Conservation (phyloP, 2,329 filamentous ascomycete species). For the Emmonsia crescens region DNA sequence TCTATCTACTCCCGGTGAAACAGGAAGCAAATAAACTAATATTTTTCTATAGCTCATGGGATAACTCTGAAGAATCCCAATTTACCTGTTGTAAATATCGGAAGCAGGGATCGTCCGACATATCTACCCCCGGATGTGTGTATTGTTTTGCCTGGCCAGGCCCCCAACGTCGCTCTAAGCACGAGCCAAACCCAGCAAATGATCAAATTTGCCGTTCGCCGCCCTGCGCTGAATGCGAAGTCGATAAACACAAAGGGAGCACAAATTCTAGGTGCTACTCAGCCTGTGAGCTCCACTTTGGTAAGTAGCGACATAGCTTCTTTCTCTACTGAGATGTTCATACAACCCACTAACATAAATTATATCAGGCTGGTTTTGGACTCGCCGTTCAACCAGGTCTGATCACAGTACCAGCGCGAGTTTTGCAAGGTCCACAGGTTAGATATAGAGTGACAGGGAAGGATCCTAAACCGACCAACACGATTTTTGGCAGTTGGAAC, state of each 20-base stretch:
- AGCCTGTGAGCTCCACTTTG: constrained; percentile 32
- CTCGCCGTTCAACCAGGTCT: constrained; percentile 45
- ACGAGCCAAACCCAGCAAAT: constrained; percentile 54
- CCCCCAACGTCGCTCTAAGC: constrained; percentile 48
- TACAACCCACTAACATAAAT: too few relatives aligned
- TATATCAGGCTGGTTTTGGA: constrained; percentile 4
- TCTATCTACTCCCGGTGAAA: not conserved
- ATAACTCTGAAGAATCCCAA: constrained; percentile 27
- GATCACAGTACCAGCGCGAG: constrained; percentile 60
- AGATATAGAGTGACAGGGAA: constrained; percentile 39
- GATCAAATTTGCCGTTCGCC: constrained; percentile 61
- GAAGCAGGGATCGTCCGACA: constrained; percentile 44
- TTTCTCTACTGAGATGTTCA: too few relatives aligned
- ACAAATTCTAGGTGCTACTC: constrained; percentile 48
- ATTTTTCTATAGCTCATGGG: constrained; percentile 23
- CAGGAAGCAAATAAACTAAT: not conserved
- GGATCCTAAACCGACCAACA: constrained; percentile 16
- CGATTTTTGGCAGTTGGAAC: constrained; percentile 56
- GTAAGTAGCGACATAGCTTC: constrained; percentile 19
- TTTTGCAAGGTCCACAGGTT: constrained; percentile 52
- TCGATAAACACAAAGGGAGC: constrained; percentile 51
- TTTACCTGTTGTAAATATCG: constrained; percentile 57
- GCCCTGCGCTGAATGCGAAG: constrained; percentile 53
- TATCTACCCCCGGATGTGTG: constrained; percentile 60
- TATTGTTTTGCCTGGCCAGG: constrained; percentile 53